Base-by-base conservation (phyloP, 495 filamentous ascomycete species). In the Penicillium canariense region DNA sequence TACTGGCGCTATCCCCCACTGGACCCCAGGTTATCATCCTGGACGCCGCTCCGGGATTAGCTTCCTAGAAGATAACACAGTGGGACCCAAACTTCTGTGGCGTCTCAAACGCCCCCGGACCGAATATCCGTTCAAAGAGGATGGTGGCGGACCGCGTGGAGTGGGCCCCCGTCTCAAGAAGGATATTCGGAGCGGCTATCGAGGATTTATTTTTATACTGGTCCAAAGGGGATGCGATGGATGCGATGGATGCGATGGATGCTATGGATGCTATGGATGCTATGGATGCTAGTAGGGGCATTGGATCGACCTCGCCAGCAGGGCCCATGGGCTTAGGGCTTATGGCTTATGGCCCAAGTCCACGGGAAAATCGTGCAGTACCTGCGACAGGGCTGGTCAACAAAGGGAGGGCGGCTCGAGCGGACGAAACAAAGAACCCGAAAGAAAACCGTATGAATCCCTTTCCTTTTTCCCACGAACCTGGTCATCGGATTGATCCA, bases 401-500 rank as follows among this genome's bases (percentile, higher is more conserved):
- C n/a, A n/a, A n/a, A n/a, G n/a, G n/a, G n/a, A n/a, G n/a, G n/a
- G n/a, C n/a, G n/a, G n/a, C n/a, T n/a, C n/a, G n/a, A n/a, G n/a
- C n/a, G n/a, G 11, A 42, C 38, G 2, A 40, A 23, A 40, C 38
- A 42, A 42, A 25, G 38, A 22, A 22, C 8, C n/a, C n/a, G n/a
- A 42, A n/a, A 25, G 20, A 12, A 10, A 23, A 25, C 38, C 12
- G 8, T 14, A 12, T 46, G 20, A 30, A 27, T 18, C 43, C 6
- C 30, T 30, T 26, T 42, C 39, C 7, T 30, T 32, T 27, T 44
- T 34, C 50, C 56, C 56, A 56, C 15, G 44, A 53, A 26, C 44
- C 52, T 9, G 49, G 49, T 54, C 34, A 60, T 54, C 22, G 49
- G 56, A 42, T 53, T 17, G n/a, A 52, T 40, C n/a, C 23, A 43